Evolutionary conservation across 2,329 filamentous ascomycete species (phyloP).

Genomic region (Fusarium sp.): DNA sequence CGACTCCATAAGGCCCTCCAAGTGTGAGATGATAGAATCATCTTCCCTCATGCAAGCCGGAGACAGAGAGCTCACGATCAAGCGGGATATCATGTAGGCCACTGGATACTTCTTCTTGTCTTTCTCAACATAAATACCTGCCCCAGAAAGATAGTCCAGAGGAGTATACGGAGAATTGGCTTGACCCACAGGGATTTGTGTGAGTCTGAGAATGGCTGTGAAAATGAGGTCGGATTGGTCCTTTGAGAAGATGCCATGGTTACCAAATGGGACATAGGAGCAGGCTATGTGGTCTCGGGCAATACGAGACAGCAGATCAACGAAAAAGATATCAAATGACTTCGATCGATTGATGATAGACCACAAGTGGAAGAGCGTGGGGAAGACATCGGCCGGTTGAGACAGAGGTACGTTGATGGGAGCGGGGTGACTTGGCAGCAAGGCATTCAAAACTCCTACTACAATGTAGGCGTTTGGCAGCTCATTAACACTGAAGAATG

Average conservation of each 20-base stretch:
- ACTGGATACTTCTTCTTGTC: slow-evolving; percentile 94
- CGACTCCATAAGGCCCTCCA: slow-evolving; percentile 92
- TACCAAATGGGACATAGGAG: slow-evolving; percentile 78
- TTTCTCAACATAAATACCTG: slow-evolving; percentile 87
- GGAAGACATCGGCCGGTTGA: slow-evolving; percentile 88
- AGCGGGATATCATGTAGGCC: slow-evolving; percentile 89
- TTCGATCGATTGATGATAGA: slow-evolving; percentile 91
- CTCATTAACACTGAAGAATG: slow-evolving; percentile 93
- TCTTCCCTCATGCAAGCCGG: slow-evolving; percentile 80
- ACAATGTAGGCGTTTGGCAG: slow-evolving; percentile 93
- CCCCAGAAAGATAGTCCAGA: slow-evolving; percentile 83
- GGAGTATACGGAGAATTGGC: slow-evolving; percentile 91
- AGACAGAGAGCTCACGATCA: slow-evolving; percentile 93
- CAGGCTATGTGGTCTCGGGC: slow-evolving; percentile 84
- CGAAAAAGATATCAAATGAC: slow-evolving; percentile 83
- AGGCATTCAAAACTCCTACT: slow-evolving; percentile 83
- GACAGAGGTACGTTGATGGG: slow-evolving; percentile 76
- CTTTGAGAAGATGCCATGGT: slow-evolving; percentile 89
- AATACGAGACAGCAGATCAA: slow-evolving; percentile 89
- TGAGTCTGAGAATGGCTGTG: slow-evolving; percentile 85
- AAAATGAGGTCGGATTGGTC: slow-evolving; percentile 95
- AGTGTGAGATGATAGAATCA: slow-evolving; percentile 81
- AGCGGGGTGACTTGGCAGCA: slow-evolving; percentile 85
- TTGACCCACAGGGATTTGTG: slow-evolving; percentile 97
- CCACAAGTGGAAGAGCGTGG: slow-evolving; percentile 97